Evolutionary conservation across 2,329 filamentous ascomycete species (phyloP), one percentile per base, ranked within the genome.

Genomic region (Phoma herbarum): DNA sequence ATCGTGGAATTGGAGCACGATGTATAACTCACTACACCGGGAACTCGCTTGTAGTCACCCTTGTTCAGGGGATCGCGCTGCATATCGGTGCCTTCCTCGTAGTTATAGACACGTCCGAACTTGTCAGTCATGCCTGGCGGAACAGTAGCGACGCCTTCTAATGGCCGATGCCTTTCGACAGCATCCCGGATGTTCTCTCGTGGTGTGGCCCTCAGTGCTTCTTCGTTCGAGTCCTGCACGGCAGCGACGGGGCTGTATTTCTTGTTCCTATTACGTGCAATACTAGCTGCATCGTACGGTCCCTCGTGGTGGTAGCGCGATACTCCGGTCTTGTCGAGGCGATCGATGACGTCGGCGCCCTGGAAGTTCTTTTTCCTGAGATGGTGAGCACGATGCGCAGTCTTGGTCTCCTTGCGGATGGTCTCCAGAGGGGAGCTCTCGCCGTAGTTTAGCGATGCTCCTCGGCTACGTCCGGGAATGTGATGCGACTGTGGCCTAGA

Each of bases 271-370:
- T 97, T 97, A 46, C 91, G 85, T 12, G 90, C 86, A 1, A 89
- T 82, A 51, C 92, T 83, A 2, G 91, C 90, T 10, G 93, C 92
- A 74, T 98, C 94, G 68, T 91, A 98, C 0, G 94, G 94, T 0
- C 94, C 93, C 63, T 90, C 91, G 70, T 98, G 94, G 76, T 97
- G 94, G 77, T 96, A 97, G 2, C 84, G 79, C 18, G 83, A 84
- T 49, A 85, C 85, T n/a, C 67, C 66, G n/a, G 85, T 77, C 2
- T 84, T 83, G 73, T 97, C 94, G 1, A 98, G 86, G 5, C 82
- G 81, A 75, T 97, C 94, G 69, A 98, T 95, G 9, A 84, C 82
- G 75, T 98, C 93, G 1, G 91, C 85, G 44, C 85, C 85, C 25
- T 88, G 85, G 16, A 89, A 83, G 68, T 88, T 82, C 69, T 84